phyloP scores from a whole-genome alignment of 2,329 filamentous ascomycete genomes.

The Fusarium sp. region DNA sequence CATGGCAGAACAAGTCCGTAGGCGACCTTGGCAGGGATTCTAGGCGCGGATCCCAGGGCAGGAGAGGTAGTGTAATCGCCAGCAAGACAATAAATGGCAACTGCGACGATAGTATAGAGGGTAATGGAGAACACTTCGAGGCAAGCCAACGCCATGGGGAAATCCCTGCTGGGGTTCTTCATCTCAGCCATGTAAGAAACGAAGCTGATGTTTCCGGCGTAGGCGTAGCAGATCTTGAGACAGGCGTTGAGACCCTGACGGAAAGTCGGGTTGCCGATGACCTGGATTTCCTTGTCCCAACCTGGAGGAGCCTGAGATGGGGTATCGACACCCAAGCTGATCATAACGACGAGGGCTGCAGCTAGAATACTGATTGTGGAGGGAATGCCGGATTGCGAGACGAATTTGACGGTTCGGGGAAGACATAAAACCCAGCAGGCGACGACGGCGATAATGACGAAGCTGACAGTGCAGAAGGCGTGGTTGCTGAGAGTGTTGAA shows the following conservation, averaged over 20 bases:
- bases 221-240: constrained; percentile 50
- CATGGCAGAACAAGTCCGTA: constrained; percentile 52
- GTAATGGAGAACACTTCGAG: constrained; percentile 53
- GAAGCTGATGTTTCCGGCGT: constrained; percentile 51
- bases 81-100: constrained; percentile 51
- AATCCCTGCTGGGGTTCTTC: constrained; percentile 51
- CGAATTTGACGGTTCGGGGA: constrained; percentile 70
- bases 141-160: constrained; percentile 49
- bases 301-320: constrained; percentile 43
- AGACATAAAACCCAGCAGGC: constrained; percentile 72
- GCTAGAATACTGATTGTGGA: constrained; percentile 47
- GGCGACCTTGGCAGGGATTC: constrained; percentile 51
- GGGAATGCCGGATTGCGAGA: constrained; percentile 46
- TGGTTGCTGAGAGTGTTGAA: constrained; percentile 74
- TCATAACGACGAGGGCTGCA: constrained; percentile 50
- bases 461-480: constrained; percentile 72
- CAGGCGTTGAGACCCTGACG: constrained; percentile 46
- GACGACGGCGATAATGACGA: constrained; percentile 71
- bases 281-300: constrained; percentile 45
- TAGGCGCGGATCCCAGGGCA: constrained; percentile 52
- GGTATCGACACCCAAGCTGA: constrained; percentile 43
- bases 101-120: constrained; percentile 52
- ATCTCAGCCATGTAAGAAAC: constrained; percentile 54
- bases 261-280: constrained; percentile 45
- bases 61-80: constrained; percentile 53